These are phyloP conservation scores for Acanthamoeba lenticulata DNA, from an alignment of 208 protist species.

Conservation along the genomic window DNA sequence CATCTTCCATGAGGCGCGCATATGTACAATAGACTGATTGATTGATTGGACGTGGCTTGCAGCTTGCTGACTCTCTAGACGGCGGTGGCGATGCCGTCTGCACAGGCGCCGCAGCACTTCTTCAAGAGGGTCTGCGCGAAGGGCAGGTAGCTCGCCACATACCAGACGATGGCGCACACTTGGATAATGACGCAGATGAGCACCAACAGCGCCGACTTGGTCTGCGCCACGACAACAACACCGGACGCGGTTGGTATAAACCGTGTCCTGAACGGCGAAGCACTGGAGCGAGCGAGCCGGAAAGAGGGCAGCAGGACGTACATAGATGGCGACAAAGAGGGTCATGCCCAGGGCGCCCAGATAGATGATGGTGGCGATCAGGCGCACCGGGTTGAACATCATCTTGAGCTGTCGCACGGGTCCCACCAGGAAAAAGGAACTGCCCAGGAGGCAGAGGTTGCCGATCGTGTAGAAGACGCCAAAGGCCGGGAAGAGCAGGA, in stretches of 20 bases:
- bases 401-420: not conserved
- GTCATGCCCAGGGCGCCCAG: not conserved
- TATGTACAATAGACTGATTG: too few species aligned
- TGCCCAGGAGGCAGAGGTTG: constrained; percentile 15
- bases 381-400: constrained; percentile 28
- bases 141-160: constrained; percentile 24
- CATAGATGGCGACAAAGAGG: constrained; percentile 50
- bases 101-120: constrained; percentile 11
- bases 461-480: constrained; percentile 32
- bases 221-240: not conserved
- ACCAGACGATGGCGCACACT: constrained; percentile 35
- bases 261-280: not conserved
- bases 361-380: constrained; percentile 41
- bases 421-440: constrained; percentile 14
- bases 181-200: constrained; percentile 26
- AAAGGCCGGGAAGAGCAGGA: not conserved
- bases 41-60: too few species aligned
- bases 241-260: not conserved
- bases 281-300: not conserved
- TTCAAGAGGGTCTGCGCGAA: not conserved
- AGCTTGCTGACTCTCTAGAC: too few species aligned
- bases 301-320: not conserved
- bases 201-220: not conserved
- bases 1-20: too few species aligned
- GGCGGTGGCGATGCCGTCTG: not conserved